phyloP scores from a whole-genome alignment of 1,139 yeast species.

The Nakaseomyces nivariensis region DNA sequence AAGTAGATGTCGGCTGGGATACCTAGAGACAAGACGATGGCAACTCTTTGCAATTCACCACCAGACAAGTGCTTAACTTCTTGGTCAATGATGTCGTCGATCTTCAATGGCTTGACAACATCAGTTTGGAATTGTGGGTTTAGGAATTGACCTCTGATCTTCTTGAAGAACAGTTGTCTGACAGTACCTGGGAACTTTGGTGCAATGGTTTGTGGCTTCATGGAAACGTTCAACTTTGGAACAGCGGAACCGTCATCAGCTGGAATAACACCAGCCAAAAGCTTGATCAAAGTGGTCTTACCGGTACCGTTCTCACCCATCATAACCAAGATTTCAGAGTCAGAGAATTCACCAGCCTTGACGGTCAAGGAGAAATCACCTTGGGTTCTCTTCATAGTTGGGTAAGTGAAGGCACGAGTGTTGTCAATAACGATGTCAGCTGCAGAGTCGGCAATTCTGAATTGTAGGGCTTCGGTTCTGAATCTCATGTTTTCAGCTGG shows the following conservation, averaged over 20 bases:
- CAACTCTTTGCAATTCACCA: slow-evolving; percentile 99
- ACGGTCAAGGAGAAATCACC: slow-evolving; percentile 86
- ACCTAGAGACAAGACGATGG: slow-evolving; percentile 91
- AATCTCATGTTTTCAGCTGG: slow-evolving; percentile 95
- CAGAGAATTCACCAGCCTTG: slow-evolving; percentile 83
- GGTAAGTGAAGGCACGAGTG: slow-evolving; percentile 67
- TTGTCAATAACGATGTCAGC: slow-evolving; percentile 72
- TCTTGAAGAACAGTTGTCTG: slow-evolving; percentile 91
- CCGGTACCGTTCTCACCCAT: slow-evolving; percentile 99
- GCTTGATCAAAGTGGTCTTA: slow-evolving; percentile 91
- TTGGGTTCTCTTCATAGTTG: slow-evolving; percentile 78
- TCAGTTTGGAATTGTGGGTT: slow-evolving; percentile 98
- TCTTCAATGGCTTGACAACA: slow-evolving; percentile 88
- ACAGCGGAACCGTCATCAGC: slow-evolving; percentile 74
- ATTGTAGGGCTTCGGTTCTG: slow-evolving; percentile 90
- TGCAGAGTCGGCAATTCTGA: slow-evolving; percentile 86
- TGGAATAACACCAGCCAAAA: slow-evolving; percentile 83
- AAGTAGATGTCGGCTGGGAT: slow-evolving; percentile 89
- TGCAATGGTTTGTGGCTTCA: slow-evolving; percentile 98
- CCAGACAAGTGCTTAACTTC: slow-evolving; percentile 97
- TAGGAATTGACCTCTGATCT: slow-evolving; percentile 86
- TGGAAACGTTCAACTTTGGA: slow-evolving; percentile 83
- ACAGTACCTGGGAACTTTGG: slow-evolving; percentile 98
- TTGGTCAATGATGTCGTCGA: slow-evolving; percentile 91
- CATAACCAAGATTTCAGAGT: slow-evolving; percentile 95